phyloP scores from a whole-genome alignment of 176 grass and related monocot species.

The Pontederia crassipes region DNA sequence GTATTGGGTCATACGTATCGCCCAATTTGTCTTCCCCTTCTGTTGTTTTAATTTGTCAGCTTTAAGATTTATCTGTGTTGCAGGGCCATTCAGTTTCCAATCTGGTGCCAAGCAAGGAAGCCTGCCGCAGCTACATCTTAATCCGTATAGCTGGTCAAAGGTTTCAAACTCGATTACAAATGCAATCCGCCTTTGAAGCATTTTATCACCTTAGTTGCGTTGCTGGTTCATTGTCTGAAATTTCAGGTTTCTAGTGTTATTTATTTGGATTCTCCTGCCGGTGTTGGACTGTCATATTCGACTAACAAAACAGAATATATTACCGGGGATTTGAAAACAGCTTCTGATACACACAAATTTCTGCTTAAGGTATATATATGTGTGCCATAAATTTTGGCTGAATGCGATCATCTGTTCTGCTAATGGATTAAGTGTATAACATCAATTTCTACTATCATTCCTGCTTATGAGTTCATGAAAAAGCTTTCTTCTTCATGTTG shows the following conservation, averaged over 20 bases:
- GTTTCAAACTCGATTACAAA: slow-evolving; percentile 11
- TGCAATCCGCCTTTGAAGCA: too few relatives aligned
- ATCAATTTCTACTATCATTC: too few relatives aligned
- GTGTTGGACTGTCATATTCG: slow-evolving; percentile 82
- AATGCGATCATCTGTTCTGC: too few relatives aligned
- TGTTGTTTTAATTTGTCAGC: too few relatives aligned
- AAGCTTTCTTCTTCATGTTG: not conserved
- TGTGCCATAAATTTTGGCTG: too few relatives aligned
- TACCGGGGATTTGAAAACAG: slow-evolving; percentile 81
- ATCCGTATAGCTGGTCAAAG: slow-evolving; percentile 91
- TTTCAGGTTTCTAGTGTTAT: slow-evolving; percentile 79
- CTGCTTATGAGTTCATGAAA: too few relatives aligned
- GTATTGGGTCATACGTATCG: slow-evolving; percentile 6
- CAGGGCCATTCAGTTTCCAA: slow-evolving; percentile 91
- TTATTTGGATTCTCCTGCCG: slow-evolving; percentile 94
- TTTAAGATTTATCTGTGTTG: not conserved
- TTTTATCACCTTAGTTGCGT: not conserved
- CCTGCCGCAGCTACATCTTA: slow-evolving; percentile 79
- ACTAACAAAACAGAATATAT: slow-evolving; percentile 52
- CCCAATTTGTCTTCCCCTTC: too few relatives aligned
- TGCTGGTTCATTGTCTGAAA: not conserved
- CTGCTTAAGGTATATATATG: slow-evolving; percentile 58
- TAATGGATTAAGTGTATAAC: too few relatives aligned
- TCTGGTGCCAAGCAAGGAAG: slow-evolving; percentile 25
- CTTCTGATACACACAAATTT: slow-evolving; percentile 82